Base-by-base conservation (phyloP, 306 rosid genomes). In the Inga oerstediana region DNA sequence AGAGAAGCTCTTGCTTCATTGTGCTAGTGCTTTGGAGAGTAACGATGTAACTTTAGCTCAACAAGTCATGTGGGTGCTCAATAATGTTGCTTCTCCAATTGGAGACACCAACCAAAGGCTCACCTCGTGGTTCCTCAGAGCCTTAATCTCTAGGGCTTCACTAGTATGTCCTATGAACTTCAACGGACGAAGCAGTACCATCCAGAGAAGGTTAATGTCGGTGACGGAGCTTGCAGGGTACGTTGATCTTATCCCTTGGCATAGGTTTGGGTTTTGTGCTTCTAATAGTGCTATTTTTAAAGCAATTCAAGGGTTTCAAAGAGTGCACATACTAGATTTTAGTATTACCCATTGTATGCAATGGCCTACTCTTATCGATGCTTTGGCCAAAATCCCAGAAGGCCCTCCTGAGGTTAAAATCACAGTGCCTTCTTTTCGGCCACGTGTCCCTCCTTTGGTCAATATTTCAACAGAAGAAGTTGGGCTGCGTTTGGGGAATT, bases 1-100 rank as follows among this genome's bases (percentile, higher is more conserved):
- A 41, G 98, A 96, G 90, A 96, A 94, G 84, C 99, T 94, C 35
- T 22, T 96, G 37, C 87, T 92, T 37, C 99, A 96, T 79, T 96
- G 99, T 32, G 97, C 95, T 0, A 88, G 93, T 62, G 98, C 98
- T 72, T 85, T 96, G n/a, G 99, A 96, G 87, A 90, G 87, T 83
- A 91, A 92, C 37, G 98, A 93, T 71, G 91, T 91, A 34, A 96
- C 99, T 75, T 80, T 96, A 66, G 97, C 99, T 52, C 99, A 96
- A 73, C 99, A 96, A 72, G 97, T 96, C 27, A 93, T 96, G 99
- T 96, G 99, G 99, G 99, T 96, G 52, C 94, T 96, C 81, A 96
- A 96, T 74, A 96, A 96, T 76, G 97, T 94, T 17, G 98, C 98
- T 41, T 93, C 97, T 7, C 90, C 94, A 0, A 74, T 83, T 17